These are phyloP conservation scores for Sedum album DNA, from an alignment of 164 flowering plant genomes.

Conservation along the genomic window DNA sequence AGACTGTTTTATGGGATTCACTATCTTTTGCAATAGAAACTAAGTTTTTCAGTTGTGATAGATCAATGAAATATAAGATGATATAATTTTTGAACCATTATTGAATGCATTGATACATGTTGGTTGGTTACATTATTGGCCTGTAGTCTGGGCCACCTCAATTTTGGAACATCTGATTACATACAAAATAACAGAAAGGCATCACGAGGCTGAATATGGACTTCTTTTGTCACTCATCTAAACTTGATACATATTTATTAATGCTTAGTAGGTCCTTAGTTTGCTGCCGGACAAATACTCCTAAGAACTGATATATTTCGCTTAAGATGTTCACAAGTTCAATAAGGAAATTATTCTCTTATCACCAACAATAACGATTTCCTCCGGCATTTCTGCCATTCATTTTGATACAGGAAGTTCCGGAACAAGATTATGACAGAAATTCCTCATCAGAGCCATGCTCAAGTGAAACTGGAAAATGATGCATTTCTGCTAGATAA, in stretches of 20 bases:
- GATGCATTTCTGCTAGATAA: conserved; percentile 19
- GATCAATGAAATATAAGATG: too few relatives aligned
- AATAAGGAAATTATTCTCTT: neutral
- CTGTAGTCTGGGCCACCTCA: neutral
- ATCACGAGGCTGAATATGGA: neutral
- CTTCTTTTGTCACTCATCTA: conserved; percentile 1
- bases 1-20: neutral
- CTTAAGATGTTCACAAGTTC: neutral
- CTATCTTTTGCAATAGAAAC: too few relatives aligned
- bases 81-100: too few relatives aligned
- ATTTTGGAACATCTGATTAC: neutral
- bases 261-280: neutral
- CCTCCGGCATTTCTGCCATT: neutral
- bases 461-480: conserved; percentile 9
- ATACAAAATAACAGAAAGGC: neutral
- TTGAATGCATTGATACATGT: too few relatives aligned
- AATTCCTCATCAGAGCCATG: neutral
- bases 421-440: neutral
- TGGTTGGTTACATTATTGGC: neutral
- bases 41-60: too few relatives aligned
- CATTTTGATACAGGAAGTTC: neutral
- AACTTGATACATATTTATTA: neutral
- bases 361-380: neutral
- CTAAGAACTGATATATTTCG: neutral
- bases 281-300: neutral